These are phyloP conservation scores for Phascolomyces articulosus DNA, from an alignment of 371 early-diverging fungal species.

Conservation along the genomic window DNA sequence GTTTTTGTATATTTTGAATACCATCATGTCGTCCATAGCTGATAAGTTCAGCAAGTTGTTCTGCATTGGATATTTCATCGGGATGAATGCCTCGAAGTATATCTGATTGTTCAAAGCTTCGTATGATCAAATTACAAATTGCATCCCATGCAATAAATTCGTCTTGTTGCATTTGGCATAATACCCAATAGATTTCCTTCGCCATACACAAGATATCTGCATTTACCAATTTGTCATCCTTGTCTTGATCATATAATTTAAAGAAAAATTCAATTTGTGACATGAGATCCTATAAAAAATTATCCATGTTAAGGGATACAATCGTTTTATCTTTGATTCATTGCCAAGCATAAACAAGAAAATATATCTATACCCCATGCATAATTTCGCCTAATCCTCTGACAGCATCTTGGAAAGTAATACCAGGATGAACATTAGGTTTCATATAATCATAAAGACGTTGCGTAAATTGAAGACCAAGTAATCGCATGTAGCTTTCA, in stretches of 20 bases:
- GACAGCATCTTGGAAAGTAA: constrained; percentile 80
- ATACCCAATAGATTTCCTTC: constrained; percentile 78
- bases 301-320: no score
- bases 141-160: constrained; percentile 57
- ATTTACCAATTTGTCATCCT: constrained; percentile 65
- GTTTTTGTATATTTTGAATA: constrained; percentile 15
- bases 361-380: constrained; percentile 50
- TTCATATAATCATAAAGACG: constrained; percentile 61
- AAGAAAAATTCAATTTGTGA: constrained; percentile 82
- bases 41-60: constrained; percentile 17
- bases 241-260: constrained; percentile 75
- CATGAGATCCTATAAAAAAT: constrained; percentile 63
- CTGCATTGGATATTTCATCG: constrained; percentile 11
- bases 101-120: constrained; percentile 65
- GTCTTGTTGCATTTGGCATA: constrained; percentile 44
- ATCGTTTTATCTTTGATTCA: no score
- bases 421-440: constrained; percentile 49
- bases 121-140: constrained; percentile 61
- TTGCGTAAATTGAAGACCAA: constrained; percentile 40
- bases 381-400: constrained; percentile 77
- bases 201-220: constrained; percentile 83
- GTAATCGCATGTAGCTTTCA: constrained; percentile 5
- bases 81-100: constrained; percentile 23
- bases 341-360: not conserved
- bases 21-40: constrained; percentile 1